phyloP scores from a whole-genome alignment of 768 basidiomycete genomes.

The Podaxis pistillaris region DNA sequence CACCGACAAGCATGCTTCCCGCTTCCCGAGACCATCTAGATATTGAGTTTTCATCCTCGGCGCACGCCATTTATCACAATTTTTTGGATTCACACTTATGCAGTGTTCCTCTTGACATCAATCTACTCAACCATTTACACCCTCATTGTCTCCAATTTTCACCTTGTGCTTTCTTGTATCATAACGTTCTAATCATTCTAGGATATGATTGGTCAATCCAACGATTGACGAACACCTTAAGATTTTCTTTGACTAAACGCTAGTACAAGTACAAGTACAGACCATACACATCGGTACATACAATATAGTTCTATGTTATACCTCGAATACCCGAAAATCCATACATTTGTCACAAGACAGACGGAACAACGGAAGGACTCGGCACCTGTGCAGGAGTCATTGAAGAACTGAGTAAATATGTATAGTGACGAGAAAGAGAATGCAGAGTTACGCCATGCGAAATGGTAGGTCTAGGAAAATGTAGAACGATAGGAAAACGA shows the following conservation, averaged over 20 bases:
- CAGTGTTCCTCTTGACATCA: neutral
- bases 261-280: neutral
- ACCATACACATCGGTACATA: neutral
- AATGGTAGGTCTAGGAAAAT: neutral
- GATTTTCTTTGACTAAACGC: neutral
- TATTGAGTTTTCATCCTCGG: neutral
- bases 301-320: neutral
- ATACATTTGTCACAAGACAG: neutral
- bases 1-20: neutral
- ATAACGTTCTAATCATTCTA: neutral
- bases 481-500: neutral
- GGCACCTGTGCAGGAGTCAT: neutral
- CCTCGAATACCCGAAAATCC: neutral
- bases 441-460: neutral
- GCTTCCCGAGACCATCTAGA: neutral
- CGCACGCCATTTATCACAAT: neutral
- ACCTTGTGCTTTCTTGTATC: neutral
- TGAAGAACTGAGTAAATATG: neutral
- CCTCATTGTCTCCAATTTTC: neutral
- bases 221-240: no score
- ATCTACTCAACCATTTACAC: neutral
- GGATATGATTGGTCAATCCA: neutral
- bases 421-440: neutral
- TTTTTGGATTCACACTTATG: neutral
- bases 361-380: neutral